These are phyloP conservation scores for Diaporthe capsici DNA, from an alignment of 2,329 filamentous ascomycete species.

Conservation along the genomic window DNA sequence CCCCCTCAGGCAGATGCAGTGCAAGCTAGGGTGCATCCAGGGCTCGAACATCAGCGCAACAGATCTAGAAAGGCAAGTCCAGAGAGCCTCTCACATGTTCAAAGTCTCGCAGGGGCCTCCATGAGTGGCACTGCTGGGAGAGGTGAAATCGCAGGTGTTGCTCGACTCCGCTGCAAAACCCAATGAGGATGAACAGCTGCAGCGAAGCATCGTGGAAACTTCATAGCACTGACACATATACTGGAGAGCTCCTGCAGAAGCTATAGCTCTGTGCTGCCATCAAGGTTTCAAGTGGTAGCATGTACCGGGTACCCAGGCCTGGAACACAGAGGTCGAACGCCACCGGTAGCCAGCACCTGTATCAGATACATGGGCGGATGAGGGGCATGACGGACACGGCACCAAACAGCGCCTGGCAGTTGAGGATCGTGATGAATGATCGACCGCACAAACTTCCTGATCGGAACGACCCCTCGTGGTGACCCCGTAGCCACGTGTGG, in stretches of 20 bases:
- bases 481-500: conserved; percentile 30
- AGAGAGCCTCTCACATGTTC: background rate
- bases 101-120: conserved; percentile 11
- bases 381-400: background rate
- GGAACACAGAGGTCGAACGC: background rate
- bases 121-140: background rate
- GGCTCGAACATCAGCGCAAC: conserved; percentile 24
- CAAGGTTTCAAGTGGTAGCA: conserved; percentile 11
- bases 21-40: background rate
- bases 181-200: conserved; percentile 16
- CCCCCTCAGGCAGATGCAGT: background rate
- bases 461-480: conserved; percentile 26
- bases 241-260: conserved; percentile 24
- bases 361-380: conserved; percentile 15
- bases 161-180: conserved; percentile 1
- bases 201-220: conserved; percentile 11
- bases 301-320: background rate
- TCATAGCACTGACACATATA: conserved; percentile 11
- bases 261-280: conserved; percentile 9
- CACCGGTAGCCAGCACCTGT: background rate
- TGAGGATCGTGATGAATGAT: conserved; percentile 25
- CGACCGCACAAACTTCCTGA: conserved; percentile 8
- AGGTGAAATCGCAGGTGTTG: background rate
- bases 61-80: background rate
- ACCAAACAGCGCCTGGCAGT: conserved; percentile 3